Base-by-base conservation (phyloP, 345 rosid genomes). In the Rhodomyrtus tomentosa region DNA sequence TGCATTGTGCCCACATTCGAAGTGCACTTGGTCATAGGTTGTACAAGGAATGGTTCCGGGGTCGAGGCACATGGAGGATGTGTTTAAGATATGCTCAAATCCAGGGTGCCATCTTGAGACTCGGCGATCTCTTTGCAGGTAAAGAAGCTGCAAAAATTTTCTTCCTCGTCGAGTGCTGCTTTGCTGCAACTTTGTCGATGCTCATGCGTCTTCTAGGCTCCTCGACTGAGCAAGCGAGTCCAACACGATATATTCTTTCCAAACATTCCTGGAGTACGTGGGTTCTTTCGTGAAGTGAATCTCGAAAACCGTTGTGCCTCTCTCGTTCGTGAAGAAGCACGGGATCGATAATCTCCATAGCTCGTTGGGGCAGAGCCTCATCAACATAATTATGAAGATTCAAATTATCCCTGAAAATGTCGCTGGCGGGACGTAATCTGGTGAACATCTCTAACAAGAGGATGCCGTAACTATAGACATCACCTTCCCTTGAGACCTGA, bases 281-380 rank as follows among this genome's bases (percentile, higher is more conserved):
- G 38, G 13, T 58, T 27, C 72, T 27, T 58, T 58, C 9, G 72
- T 58, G 36, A 13, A 58, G 72, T 4, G 36, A 6, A 58, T 13
- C 3, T 0, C 3, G 18, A 9, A 7, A 27, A 27, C 72, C 0
- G 4, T 27, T 14, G 9, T 27, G 20, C 36, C 20, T 7, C 36
- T 58, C 36, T 58, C 4, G 7, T 27, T 13, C 8, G 36, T 27
- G 36, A 58, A 58, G 36, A 7, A 58, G 4, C 9, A 58, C 9
- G 1, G 20, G 72, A 27, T 58, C 36, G 4, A 36, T 27, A 58
- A 58, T 27, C 72, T 58, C 72, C 18, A 58, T 58, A 16, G 38
- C 20, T 27, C 16, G 20, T n/a, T 58, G 38, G 62, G 72, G 20
- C 5, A 58, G 9, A 58, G 36, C 7, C 2, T 13, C 72, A 58